These are phyloP conservation scores for Cladosporium sp. DNA, from an alignment of 2,329 filamentous ascomycete species.

Conservation along the genomic window DNA sequence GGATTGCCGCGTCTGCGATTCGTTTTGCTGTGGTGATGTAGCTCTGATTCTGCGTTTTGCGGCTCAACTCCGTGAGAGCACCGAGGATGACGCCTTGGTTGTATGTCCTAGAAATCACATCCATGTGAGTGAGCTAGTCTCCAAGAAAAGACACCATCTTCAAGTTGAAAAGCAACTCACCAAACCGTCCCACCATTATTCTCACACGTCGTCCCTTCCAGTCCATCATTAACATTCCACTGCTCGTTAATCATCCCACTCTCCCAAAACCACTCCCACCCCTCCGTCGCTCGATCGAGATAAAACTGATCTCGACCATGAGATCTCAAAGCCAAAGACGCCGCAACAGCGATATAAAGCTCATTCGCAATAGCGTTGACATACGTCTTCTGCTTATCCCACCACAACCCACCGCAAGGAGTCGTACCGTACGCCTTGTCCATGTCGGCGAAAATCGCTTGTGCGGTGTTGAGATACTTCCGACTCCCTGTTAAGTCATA, in stretches of 20 bases:
- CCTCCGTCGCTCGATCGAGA: constrained; percentile 41
- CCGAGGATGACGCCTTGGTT: constrained; percentile 60
- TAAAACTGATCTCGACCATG: constrained; percentile 36
- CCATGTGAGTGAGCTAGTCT: too few species aligned
- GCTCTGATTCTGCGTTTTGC: constrained; percentile 28
- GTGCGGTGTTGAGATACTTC: constrained; percentile 42
- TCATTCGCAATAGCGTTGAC: constrained; percentile 54
- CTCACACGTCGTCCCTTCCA: constrained; percentile 44
- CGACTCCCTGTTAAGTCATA: too few species aligned
- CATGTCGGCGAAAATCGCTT: constrained; percentile 48
- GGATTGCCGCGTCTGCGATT: constrained; percentile 40
- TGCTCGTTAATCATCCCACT: constrained; percentile 48
- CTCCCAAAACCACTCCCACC: constrained; percentile 49
- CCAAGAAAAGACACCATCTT: too few species aligned
- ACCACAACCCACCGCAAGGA: constrained; percentile 47
- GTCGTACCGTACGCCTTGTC: constrained; percentile 39
- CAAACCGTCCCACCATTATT: too few species aligned
- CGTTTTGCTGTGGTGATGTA: constrained; percentile 33
- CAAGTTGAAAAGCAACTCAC: too few species aligned
- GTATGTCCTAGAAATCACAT: constrained; percentile 38
- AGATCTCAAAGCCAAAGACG: constrained; percentile 51
- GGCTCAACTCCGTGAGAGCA: constrained; percentile 51
- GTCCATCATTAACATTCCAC: constrained; percentile 51
- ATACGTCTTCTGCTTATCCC: constrained; percentile 42
- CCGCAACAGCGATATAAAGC: constrained; percentile 51